Conservation (phyloP, 345 rosid species). For the Euphorbia lathyris region DNA sequence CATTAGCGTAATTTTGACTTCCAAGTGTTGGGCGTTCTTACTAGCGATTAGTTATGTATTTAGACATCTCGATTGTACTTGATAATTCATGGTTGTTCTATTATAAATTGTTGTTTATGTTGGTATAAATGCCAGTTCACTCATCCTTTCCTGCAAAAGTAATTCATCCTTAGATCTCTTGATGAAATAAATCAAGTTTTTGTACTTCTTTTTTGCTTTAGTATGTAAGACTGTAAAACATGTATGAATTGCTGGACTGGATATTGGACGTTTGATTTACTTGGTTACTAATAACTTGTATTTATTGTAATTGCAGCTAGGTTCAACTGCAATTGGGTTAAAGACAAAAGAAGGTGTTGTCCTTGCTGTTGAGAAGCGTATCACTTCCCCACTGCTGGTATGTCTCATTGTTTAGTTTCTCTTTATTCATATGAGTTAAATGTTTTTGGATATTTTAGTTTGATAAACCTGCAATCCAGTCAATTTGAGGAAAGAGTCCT, state of each 20-base stretch:
- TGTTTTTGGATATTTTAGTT: background rate
- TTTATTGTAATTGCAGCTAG: conserved; percentile 49
- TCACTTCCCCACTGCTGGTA: conserved; percentile 88
- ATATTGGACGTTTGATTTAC: background rate
- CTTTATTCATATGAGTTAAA: background rate
- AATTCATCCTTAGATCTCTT: background rate
- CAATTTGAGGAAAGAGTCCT: background rate
- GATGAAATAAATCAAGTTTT: background rate
- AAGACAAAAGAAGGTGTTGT: conserved; percentile 97
- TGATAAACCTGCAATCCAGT: background rate
- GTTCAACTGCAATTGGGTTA: conserved; percentile 92
- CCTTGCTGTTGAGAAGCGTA: conserved; percentile 97
- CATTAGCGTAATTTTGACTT: background rate
- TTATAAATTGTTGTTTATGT: background rate
- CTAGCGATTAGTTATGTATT: background rate
- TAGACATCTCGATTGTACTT: background rate
- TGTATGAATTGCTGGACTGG: background rate
- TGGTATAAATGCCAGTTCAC: background rate
- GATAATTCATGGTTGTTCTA: background rate
- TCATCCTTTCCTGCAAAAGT: background rate
- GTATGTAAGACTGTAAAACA: background rate
- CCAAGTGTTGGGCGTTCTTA: background rate
- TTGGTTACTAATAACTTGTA: conserved; percentile 3
- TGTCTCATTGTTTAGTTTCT: conserved; percentile 7
- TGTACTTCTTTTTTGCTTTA: background rate